phyloP scores from a whole-genome alignment of 495 filamentous ascomycete genomes.

The Patellaria atrata region DNA sequence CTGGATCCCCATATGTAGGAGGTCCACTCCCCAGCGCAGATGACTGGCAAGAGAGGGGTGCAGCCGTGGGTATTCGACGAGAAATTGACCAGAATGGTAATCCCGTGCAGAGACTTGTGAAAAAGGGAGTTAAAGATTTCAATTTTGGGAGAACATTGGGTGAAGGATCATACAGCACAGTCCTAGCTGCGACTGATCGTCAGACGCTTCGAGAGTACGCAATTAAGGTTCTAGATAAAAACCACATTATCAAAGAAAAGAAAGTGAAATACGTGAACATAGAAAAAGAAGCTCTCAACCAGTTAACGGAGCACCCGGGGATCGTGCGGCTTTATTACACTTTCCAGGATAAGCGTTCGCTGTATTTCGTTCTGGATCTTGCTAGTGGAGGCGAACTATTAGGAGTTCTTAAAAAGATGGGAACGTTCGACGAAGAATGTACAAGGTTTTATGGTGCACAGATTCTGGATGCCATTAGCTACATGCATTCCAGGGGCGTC shows the following conservation, averaged over 20 bases:
- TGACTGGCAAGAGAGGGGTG: constrained; percentile 91
- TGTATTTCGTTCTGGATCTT: constrained; percentile 95
- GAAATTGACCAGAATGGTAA: constrained; percentile 75
- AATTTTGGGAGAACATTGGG: constrained; percentile 83
- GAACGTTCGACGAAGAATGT: constrained; percentile 91
- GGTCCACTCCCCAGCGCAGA: constrained; percentile 59
- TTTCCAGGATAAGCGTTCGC: constrained; percentile 88
- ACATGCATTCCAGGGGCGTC: constrained; percentile 93
- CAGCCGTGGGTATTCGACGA: constrained; percentile 61
- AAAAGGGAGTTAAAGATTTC: constrained; percentile 97
- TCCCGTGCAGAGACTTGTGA: constrained; percentile 66
- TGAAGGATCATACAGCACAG: constrained; percentile 96
- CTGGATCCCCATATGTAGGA: constrained; percentile 47
- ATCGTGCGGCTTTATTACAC: constrained; percentile 98
- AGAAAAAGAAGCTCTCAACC: constrained; percentile 95
- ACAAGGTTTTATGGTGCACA: constrained; percentile 89
- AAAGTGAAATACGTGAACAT: constrained; percentile 99
- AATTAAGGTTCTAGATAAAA: constrained; percentile 96
- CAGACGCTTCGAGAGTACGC: constrained; percentile 95
- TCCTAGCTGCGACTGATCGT: constrained; percentile 85
- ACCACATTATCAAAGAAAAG: constrained; percentile 99
- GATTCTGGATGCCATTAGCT: constrained; percentile 91
- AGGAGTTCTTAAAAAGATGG: constrained; percentile 82
- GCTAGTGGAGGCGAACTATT: constrained; percentile 87
- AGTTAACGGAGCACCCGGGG: constrained; percentile 89